These are phyloP conservation scores for Nowakowskiella sp. DNA, from an alignment of 192 early-diverging fungal genomes.

Conservation along the genomic window DNA sequence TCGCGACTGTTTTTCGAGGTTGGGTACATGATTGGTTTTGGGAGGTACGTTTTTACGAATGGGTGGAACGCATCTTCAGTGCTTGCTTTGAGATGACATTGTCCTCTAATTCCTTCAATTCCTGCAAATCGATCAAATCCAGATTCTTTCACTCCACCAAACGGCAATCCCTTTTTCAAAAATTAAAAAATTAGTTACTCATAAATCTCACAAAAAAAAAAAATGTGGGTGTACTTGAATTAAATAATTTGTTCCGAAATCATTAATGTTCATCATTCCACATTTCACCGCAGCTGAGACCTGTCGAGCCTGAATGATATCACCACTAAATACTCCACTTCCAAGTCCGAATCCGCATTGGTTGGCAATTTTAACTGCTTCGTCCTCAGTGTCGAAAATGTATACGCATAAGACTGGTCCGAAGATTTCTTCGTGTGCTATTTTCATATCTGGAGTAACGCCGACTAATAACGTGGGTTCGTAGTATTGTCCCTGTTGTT, in stretches of 20 bases:
- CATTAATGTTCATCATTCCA: conserved; percentile 82
- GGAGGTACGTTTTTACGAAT: no score
- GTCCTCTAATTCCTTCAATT: conserved; percentile 22
- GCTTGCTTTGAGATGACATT: conserved; percentile 17
- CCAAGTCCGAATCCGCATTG: conserved; percentile 67
- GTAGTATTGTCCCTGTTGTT: conserved; percentile 64
- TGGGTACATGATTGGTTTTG: no score
- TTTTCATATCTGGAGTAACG: conserved; percentile 66
- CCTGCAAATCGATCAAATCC: conserved; percentile 25
- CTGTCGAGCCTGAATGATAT: conserved; percentile 48
- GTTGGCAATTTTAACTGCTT: conserved; percentile 63
- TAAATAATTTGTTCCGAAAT: conserved; percentile 78
- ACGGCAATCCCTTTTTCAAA: no score
- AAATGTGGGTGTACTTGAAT: no score
- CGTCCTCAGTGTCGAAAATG: conserved; percentile 58
- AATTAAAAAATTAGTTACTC: no score
- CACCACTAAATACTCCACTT: conserved; percentile 67
- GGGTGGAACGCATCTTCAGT: no score
- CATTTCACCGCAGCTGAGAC: conserved; percentile 56
- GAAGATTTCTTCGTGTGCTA: conserved; percentile 68
- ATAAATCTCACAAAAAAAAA: no score
- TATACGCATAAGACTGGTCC: conserved; percentile 75
- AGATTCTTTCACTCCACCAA: conserved; percentile 16
- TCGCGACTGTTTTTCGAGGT: no score
- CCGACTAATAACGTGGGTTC: conserved; percentile 71